phyloP scores from a whole-genome alignment of 2,329 filamentous ascomycete species.

The Fusarium albosuccineum region DNA sequence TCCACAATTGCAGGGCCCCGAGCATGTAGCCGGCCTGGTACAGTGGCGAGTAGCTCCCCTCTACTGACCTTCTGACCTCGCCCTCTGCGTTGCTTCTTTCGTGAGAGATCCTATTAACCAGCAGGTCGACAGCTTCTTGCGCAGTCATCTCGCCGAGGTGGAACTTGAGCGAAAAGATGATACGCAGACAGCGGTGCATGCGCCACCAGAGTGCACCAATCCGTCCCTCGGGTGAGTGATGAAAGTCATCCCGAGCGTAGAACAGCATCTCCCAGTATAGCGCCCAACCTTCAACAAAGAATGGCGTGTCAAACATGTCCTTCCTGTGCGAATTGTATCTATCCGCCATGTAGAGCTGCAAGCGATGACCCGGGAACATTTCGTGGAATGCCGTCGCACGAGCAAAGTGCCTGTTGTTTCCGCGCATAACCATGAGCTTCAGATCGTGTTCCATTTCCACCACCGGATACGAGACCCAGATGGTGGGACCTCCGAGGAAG shows the following conservation, averaged over 20 bases:
- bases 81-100: slow-evolving; percentile 36
- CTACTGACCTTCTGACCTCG: slow-evolving; percentile 29
- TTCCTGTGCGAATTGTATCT: slow-evolving; percentile 32
- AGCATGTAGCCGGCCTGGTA: slow-evolving; percentile 38
- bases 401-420: slow-evolving; percentile 33
- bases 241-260: slow-evolving; percentile 30
- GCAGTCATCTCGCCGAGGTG: slow-evolving; percentile 36
- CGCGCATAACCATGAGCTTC: slow-evolving; percentile 36
- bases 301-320: slow-evolving; percentile 28
- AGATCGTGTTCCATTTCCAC: slow-evolving; percentile 32
- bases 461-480: slow-evolving; percentile 31
- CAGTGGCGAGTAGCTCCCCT: slow-evolving; percentile 30
- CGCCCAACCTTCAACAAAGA: slow-evolving; percentile 36
- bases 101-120: slow-evolving; percentile 17
- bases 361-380: slow-evolving; percentile 31
- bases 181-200: slow-evolving; percentile 31
- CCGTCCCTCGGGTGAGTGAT: slow-evolving; percentile 23
- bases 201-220: slow-evolving; percentile 39
- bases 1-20: slow-evolving; percentile 31
- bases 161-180: slow-evolving; percentile 26
- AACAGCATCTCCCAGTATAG: slow-evolving; percentile 39
- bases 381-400: slow-evolving; percentile 29
- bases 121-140: slow-evolving; percentile 29
- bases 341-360: slow-evolving; percentile 36
- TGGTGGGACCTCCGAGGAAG: slow-evolving; percentile 27